A percentile compares a stretch with the other conserved stretches of the same genome.
Conservation (phyloP, 371 early-diverging fungal genomes). For the Syncephalis fuscata region DNA sequence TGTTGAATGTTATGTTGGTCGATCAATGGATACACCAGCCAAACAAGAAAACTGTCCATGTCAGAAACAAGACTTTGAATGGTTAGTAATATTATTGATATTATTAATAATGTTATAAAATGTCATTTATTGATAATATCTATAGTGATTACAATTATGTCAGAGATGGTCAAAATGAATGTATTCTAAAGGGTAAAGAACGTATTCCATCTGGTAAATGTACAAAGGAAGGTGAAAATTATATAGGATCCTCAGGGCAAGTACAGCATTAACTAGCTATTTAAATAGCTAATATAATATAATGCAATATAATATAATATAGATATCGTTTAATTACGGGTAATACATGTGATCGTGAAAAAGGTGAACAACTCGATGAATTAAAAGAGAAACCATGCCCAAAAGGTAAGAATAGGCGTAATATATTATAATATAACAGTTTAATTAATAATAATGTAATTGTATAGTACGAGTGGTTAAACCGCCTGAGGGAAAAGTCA, state of each 20-base stretch:
- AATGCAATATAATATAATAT: too few relatives aligned
- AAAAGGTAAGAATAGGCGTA: too few relatives aligned
- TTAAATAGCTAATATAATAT: too few relatives aligned
- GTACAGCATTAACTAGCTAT: too few relatives aligned
- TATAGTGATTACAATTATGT: conserved; percentile 76
- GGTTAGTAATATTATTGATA: too few relatives aligned
- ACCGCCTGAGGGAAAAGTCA: conserved; percentile 18
- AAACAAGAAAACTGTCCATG: conserved; percentile 55
- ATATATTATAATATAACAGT: too few relatives aligned
- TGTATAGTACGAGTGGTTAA: conserved; percentile 8
- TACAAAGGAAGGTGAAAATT: conserved; percentile 35
- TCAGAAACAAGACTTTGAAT: conserved; percentile 75
- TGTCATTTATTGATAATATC: too few relatives aligned
- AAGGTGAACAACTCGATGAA: conserved; percentile 33
- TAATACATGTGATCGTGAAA: conserved; percentile 38
- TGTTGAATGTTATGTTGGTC: conserved; percentile 64
- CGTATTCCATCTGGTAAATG: conserved; percentile 32
- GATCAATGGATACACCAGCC: conserved; percentile 29
- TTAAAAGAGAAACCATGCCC: conserved; percentile 43
- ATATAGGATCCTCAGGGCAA: conserved; percentile 63
- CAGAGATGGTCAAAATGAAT: conserved; percentile 27
- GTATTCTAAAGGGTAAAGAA: conserved; percentile 33
- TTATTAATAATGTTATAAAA: too few relatives aligned
- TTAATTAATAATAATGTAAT: too few relatives aligned
- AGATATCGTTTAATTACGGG: conserved; percentile 82